Evolutionary conservation across 306 rosid genomes (phyloP).

Genomic region (Quercus berberidifolia): DNA sequence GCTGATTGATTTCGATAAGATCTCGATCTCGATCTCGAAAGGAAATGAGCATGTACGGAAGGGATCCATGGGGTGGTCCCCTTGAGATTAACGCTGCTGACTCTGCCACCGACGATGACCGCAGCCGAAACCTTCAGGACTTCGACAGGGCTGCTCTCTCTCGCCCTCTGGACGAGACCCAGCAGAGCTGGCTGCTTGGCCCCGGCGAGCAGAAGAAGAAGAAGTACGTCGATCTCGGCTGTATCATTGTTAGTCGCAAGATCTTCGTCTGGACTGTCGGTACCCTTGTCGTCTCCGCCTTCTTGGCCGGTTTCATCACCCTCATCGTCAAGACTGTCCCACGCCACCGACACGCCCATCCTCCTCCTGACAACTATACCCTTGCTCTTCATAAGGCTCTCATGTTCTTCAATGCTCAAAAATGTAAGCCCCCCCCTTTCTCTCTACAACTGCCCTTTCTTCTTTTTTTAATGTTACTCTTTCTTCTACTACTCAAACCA

Average conservation of each 20-base stretch:
- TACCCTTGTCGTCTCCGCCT: constrained; percentile 46
- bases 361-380: constrained; percentile 91
- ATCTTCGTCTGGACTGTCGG: constrained; percentile 91
- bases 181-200: constrained; percentile 94
- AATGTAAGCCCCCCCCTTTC: constrained; percentile 35
- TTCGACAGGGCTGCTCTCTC: constrained; percentile 86
- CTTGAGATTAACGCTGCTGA: constrained; percentile 89
- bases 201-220: constrained; percentile 98
- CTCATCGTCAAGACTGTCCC: constrained; percentile 88
- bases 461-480: too few relatives aligned
- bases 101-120: constrained; percentile 92
- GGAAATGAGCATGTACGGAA: constrained; percentile 61
- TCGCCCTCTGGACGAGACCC: constrained; percentile 89
- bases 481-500: not conserved
- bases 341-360: constrained; percentile 54
- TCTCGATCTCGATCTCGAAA: too few relatives aligned
- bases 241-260: constrained; percentile 93
- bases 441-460: too few relatives aligned
- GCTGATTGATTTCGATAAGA: too few relatives aligned
- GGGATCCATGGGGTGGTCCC: constrained; percentile 99
- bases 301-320: constrained; percentile 67
- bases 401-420: constrained; percentile 94
- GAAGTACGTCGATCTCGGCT: constrained; percentile 95
- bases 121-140: constrained; percentile 85
- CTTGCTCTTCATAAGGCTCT: constrained; percentile 93